A percentile compares a stretch with the other conserved stretches of the same genome.
Conservation (phyloP, 129 eudicot genomes). For the Dittrichia graveolens region DNA sequence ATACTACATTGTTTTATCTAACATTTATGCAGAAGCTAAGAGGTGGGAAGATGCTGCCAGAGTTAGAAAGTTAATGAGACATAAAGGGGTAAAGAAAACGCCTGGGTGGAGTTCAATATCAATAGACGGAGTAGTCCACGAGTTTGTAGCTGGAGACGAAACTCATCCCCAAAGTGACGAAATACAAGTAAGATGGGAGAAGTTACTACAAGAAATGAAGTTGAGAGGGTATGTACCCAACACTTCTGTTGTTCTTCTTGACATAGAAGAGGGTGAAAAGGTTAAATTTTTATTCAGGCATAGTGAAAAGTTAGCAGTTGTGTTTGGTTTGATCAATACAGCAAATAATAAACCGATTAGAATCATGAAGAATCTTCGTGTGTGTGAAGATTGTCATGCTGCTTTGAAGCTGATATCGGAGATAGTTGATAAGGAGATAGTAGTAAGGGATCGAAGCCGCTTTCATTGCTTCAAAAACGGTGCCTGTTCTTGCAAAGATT, state of each 20-base stretch:
- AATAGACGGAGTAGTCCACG: constrained; percentile 32
- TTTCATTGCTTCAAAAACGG: constrained; percentile 60
- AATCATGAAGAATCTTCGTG: constrained; percentile 58
- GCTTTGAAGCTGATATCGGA: constrained; percentile 53
- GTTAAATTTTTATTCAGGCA: constrained; percentile 46
- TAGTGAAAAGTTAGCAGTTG: constrained; percentile 58
- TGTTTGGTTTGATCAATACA: constrained; percentile 53
- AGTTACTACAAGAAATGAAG: constrained; percentile 42
- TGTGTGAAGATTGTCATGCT: constrained; percentile 66
- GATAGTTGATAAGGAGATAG: constrained; percentile 49
- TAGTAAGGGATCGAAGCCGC: constrained; percentile 56
- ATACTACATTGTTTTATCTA: constrained; percentile 45
- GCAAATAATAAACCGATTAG: constrained; percentile 46
- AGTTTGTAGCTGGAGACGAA: constrained; percentile 56
- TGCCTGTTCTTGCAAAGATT: constrained; percentile 57
- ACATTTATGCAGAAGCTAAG: constrained; percentile 47
- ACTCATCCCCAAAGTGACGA: constrained; percentile 37
- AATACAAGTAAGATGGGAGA: constrained; percentile 37
- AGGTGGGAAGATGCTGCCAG: constrained; percentile 47
- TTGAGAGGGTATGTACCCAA: constrained; percentile 49
- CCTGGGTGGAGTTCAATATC: constrained; percentile 42
- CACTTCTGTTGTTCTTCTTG: constrained; percentile 49
- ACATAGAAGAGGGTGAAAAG: constrained; percentile 53
- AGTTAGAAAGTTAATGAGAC: constrained; percentile 51
- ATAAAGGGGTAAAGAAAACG: constrained; percentile 42